These are phyloP conservation scores for Mortierella polycephala DNA, from an alignment of 371 early-diverging fungal genomes.

Conservation along the genomic window DNA sequence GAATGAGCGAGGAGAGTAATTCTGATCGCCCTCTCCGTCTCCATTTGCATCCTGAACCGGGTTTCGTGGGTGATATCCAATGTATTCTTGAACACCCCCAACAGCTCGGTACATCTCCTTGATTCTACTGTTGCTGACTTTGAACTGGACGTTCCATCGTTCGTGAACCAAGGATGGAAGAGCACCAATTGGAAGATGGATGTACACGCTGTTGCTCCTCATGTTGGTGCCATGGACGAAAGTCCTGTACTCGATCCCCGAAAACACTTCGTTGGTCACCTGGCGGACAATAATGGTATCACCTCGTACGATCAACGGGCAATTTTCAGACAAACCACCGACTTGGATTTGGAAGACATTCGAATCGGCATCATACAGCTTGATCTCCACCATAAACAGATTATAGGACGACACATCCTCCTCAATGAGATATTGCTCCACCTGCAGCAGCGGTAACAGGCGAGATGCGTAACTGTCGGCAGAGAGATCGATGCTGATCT, in stretches of 20 bases:
- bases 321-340: conserved; percentile 39
- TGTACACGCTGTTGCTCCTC: conserved; percentile 42
- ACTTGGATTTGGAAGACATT: conserved; percentile 51
- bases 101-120: conserved; percentile 52
- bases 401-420: conserved; percentile 48
- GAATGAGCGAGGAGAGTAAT: conserved; percentile 41
- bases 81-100: conserved; percentile 41
- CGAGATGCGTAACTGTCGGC: conserved; percentile 50
- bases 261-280: conserved; percentile 34
- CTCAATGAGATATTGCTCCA: conserved; percentile 36
- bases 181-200: conserved; percentile 49
- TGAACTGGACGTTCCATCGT: conserved; percentile 52
- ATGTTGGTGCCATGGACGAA: conserved; percentile 50
- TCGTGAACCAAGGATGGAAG: conserved; percentile 35
- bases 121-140: conserved; percentile 33
- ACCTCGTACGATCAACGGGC: conserved; percentile 45
- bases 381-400: conserved; percentile 44
- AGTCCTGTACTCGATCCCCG: conserved; percentile 45
- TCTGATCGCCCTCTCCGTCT: conserved; percentile 26
- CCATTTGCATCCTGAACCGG: conserved; percentile 23
- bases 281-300: conserved; percentile 44
- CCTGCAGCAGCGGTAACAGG: conserved; percentile 40
- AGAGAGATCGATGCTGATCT: conserved; percentile 44
- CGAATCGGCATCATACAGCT: conserved; percentile 24
- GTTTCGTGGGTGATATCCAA: conserved; percentile 47